Conservation (phyloP, 2,329 filamentous ascomycete species). For the Drechslerella coelobrocha region DNA sequence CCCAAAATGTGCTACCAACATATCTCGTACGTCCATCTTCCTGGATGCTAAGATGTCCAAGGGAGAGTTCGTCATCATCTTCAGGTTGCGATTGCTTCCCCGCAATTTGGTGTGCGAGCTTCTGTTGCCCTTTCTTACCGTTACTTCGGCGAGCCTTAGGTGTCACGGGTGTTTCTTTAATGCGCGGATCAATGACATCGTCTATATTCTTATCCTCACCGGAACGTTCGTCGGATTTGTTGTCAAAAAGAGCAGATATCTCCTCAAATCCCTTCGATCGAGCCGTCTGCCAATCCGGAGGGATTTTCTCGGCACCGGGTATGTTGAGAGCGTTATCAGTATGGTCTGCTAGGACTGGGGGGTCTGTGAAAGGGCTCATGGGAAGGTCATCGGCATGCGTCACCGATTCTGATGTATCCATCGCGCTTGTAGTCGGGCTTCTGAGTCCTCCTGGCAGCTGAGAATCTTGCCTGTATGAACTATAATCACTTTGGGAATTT, state of each 20-base stretch:
- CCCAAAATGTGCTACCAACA: conserved; percentile 55
- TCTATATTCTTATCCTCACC: conserved; percentile 28
- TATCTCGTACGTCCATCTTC: conserved; percentile 54
- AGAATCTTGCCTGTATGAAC: conserved; percentile 24
- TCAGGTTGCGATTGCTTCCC: conserved; percentile 12
- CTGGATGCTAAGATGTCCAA: conserved; percentile 55
- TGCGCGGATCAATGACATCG: conserved; percentile 45
- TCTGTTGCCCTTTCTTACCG: conserved; percentile 31
- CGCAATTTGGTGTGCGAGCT: conserved; percentile 1
- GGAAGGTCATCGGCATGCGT: conserved; percentile 42
- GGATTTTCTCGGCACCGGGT: conserved; percentile 28
- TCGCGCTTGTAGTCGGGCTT: conserved; percentile 41
- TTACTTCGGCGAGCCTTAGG: conserved; percentile 27
- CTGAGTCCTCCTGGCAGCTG: conserved; percentile 42
- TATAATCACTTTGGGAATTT: conserved; percentile 37
- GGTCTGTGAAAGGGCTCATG: conserved; percentile 45
- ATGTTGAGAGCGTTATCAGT: conserved; percentile 35
- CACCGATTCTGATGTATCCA: conserved; percentile 47
- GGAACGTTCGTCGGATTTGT: not conserved
- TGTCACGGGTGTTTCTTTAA: conserved; percentile 24
- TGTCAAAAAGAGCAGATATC: conserved; percentile 36
- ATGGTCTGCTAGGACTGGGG: conserved; percentile 31
- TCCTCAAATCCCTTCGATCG: conserved; percentile 47
- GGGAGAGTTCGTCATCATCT: conserved; percentile 51
- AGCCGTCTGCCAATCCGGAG: conserved; percentile 33